Conservation (phyloP, 768 basidiomycete species). For the Suillus lakei region DNA sequence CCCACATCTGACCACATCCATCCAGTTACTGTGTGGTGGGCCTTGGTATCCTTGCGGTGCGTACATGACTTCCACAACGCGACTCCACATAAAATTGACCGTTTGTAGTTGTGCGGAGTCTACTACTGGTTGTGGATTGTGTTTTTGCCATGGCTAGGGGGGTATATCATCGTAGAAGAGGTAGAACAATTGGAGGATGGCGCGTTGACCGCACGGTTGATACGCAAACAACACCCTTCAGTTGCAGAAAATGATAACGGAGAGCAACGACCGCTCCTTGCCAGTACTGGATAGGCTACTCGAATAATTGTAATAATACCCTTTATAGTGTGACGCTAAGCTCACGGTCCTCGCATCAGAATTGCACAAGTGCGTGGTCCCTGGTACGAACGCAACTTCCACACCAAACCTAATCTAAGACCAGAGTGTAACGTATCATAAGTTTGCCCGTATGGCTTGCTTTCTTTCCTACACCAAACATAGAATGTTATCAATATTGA, state of each 20-base stretch:
- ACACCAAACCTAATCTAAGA: neutral
- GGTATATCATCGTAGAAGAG: slow-evolving; percentile 53
- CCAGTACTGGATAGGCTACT: neutral
- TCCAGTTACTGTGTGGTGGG: slow-evolving; percentile 34
- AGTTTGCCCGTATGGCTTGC: too few species aligned
- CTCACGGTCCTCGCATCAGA: neutral
- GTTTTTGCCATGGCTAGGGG: slow-evolving; percentile 45
- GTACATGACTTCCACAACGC: slow-evolving; percentile 6
- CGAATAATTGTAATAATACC: neutral
- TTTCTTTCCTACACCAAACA: too few species aligned
- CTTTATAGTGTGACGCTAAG: neutral
- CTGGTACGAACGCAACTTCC: neutral
- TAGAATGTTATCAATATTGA: too few species aligned
- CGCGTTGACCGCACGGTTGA: slow-evolving; percentile 38
- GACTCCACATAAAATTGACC: neutral
- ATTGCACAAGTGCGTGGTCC: neutral
- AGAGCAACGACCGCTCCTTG: neutral
- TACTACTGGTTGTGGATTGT: slow-evolving; percentile 47
- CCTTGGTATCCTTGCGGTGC: slow-evolving; percentile 28
- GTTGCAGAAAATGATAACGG: neutral
- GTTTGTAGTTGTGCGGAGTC: slow-evolving; percentile 23
- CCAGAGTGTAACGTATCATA: neutral
- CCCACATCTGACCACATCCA: neutral
- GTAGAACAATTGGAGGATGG: slow-evolving; percentile 45
- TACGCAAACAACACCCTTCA: slow-evolving; percentile 20